Percentiles rank a stretch among this genome's conserved stretches.
These are phyloP conservation scores for Colletotrichum higginsianum DNA, from an alignment of 2,329 filamentous ascomycete species.

Conservation along the genomic window DNA sequence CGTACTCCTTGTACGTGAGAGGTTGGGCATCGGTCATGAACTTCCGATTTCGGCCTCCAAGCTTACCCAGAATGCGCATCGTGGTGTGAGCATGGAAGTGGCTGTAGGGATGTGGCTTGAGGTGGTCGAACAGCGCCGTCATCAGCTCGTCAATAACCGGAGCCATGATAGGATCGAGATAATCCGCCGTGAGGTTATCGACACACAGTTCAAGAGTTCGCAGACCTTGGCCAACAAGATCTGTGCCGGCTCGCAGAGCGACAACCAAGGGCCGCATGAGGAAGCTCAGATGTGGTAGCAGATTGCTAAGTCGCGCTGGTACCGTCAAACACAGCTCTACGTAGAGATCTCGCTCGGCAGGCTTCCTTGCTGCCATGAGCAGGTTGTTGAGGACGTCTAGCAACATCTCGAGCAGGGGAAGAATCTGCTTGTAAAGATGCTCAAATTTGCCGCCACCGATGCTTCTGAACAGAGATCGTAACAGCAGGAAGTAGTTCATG, in stretches of 20 bases:
- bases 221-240: conserved; percentile 94
- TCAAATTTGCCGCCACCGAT: conserved; percentile 98
- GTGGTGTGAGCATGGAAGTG: conserved; percentile 99
- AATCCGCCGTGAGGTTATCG: conserved; percentile 97
- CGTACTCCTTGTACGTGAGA: conserved; percentile 86
- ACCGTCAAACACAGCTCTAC: conserved; percentile 98
- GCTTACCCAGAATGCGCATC: conserved; percentile 95
- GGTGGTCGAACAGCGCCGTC: conserved; percentile 96
- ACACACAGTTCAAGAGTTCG: conserved; percentile 96
- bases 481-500: conserved; percentile 97
- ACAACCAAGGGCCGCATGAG: conserved; percentile 98
- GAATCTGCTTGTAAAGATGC: conserved; percentile 96
- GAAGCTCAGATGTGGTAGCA: conserved; percentile 95
- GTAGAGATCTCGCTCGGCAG: conserved; percentile 92
- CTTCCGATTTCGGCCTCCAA: conserved; percentile 94
- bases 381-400: conserved; percentile 97
- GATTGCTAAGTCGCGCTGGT: conserved; percentile 91
- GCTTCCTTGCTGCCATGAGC: conserved; percentile 89
- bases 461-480: conserved; percentile 93
- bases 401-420: conserved; percentile 96
- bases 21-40: conserved; percentile 92
- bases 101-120: conserved; percentile 93
- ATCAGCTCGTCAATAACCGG: conserved; percentile 99
- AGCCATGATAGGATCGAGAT: conserved; percentile 98
- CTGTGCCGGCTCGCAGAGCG: conserved; percentile 89